Base-by-base conservation (phyloP, 306 rosid genomes). In the Sophora flavescens region DNA sequence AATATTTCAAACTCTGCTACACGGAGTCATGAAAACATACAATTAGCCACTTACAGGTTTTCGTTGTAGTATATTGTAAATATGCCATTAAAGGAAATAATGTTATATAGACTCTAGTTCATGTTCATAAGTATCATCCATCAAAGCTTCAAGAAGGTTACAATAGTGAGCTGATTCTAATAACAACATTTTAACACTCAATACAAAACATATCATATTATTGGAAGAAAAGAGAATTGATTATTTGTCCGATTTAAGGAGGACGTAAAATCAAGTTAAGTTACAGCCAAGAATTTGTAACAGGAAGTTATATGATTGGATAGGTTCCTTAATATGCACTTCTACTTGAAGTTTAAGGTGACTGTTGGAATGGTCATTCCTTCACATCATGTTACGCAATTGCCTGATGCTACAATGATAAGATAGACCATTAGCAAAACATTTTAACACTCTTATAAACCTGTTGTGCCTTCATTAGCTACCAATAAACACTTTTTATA, bases 21-120 rank as follows among this genome's bases (percentile, higher is more conserved):
- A 39, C 9, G 13, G 72, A 79, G 41, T 66, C 36, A 32, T 30
- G 72, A 54, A 59, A 63, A n/a, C 35, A 51, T 15, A 47, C 53
- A 63, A 18, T 57, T 75, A 66, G 66, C 70, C 22, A 22, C 22
- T 22, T 22, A 22, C 22, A 22, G 22, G 22, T 22, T 22, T 22
- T 22, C 22, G 22, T 22, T 22, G 22, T 22, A 22, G 1, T 22
- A 22, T 22, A 22, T 22, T 22, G 44, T 14, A 38, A 53, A 16
- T 0, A 65, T 6, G 8, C 6, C 38, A 39, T 35, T 75, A 18
- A 47, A 48, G 0, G 2, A 41, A 65, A 65, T 3, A 8, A 32
- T 16, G 16, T 33, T 47, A 6, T 35, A 8, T 16, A 64, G 44
- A 18, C 17, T 64, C 16, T 8, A 11, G 4, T 17, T 70, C 50